Evolutionary conservation across 495 filamentous ascomycete species (phyloP), one percentile per base, ranked within the genome.

Genomic region (Penicillium goetzii): DNA sequence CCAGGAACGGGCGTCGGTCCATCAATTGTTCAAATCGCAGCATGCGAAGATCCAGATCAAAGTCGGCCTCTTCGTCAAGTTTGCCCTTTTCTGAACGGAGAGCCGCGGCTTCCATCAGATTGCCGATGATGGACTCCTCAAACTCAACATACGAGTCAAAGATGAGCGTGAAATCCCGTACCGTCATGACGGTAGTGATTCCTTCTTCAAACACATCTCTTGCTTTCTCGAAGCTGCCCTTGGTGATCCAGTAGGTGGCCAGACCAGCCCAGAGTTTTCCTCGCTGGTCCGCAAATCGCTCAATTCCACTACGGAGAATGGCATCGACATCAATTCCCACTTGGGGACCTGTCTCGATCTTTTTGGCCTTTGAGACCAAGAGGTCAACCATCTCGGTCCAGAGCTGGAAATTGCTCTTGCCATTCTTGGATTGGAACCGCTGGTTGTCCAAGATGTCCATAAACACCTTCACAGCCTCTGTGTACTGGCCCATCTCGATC

Each of bases 371-470:
- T 25, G 89, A 90, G 33, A 99, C 95, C n/a, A 98, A 76, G 62
- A 98, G 71, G 68, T 98, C 94, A n/a, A 97, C 90, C 90, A 98
- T 95, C 75, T 98, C 96, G 56, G 90, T 95, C 96, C 96, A 98
- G 45, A 98, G 81, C 74, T 98, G 92, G 72, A 97, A 98, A 65
- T 93, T 91, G 17, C 96, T 93, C 74, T 97, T 97, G 34, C 90
- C 90, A 57, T 94, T 85, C 78, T 96, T 97, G 72, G 93, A 97
- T 68, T 88, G 86, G 77, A 98, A 98, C 15, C 88, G 87, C 17
- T 90, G 88, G 69, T 98, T 95, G 79, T 98, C 92, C 65, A 99
- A 83, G 25, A 98, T 90, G 32, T 94, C 89, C 76, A 97, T 97
- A 74, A 95, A 98, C 66, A 89, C 89, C 78, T 92, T 89, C 36